Evolutionary conservation across 2,329 filamentous ascomycete genomes (phyloP).

Genomic region (Ophiostoma angusticollis): DNA sequence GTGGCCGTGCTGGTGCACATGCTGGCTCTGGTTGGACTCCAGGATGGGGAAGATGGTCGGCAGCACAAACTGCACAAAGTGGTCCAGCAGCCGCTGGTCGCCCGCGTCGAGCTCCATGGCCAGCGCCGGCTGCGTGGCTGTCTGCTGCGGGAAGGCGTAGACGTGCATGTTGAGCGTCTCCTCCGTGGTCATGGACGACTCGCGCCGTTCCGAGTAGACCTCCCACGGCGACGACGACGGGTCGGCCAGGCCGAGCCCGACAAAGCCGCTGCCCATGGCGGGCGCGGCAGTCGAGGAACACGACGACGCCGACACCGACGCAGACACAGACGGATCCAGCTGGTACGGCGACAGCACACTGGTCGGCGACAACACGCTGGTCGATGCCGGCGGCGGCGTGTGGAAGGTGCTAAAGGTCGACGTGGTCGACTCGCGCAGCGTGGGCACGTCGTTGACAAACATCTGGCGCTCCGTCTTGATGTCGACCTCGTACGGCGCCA

Average conservation of each 20-base stretch:
- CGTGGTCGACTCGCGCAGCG: slow-evolving; percentile 71
- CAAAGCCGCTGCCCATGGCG: too few relatives aligned
- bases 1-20: too few relatives aligned
- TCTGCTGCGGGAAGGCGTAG: slow-evolving; percentile 71
- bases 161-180: slow-evolving; percentile 63
- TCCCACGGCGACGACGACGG: slow-evolving; percentile 18
- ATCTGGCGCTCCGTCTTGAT: slow-evolving; percentile 92
- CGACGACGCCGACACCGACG: not conserved
- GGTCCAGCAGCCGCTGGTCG: slow-evolving; percentile 75
- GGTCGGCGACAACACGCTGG: too few relatives aligned
- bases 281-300: too few relatives aligned
- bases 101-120: slow-evolving; percentile 75
- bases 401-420: slow-evolving; percentile 91
- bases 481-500: slow-evolving; percentile 66
- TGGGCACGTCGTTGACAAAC: slow-evolving; percentile 82
- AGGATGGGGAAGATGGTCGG: slow-evolving; percentile 85
- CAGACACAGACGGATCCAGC: not conserved
- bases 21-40: slow-evolving; percentile 80
- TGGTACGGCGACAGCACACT: slow-evolving; percentile 49
- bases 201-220: slow-evolving; percentile 52
- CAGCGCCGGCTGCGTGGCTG: slow-evolving; percentile 54
- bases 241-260: slow-evolving; percentile 6
- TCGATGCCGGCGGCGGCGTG: slow-evolving; percentile 64
- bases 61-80: slow-evolving; percentile 81
- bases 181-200: slow-evolving; percentile 52